These are phyloP conservation scores for Beauveria scarabaeidicola DNA, from an alignment of 2,329 filamentous ascomycete species.

Conservation along the genomic window DNA sequence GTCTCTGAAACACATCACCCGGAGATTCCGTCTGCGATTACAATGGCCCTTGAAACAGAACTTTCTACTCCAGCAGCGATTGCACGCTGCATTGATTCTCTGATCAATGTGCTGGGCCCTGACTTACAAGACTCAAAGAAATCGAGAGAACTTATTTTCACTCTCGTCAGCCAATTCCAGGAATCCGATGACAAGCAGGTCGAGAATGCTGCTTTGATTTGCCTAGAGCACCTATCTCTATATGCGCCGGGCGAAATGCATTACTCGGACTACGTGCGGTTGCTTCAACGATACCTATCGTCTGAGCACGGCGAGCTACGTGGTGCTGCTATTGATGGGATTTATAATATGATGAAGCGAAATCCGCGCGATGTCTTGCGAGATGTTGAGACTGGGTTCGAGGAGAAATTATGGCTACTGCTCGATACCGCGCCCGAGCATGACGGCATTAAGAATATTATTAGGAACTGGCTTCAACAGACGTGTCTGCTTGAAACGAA, in stretches of 20 bases:
- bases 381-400: constrained; percentile 68
- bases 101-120: constrained; percentile 92
- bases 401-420: constrained; percentile 86
- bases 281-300: constrained; percentile 69
- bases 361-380: constrained; percentile 75
- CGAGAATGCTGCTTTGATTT: constrained; percentile 68
- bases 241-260: constrained; percentile 86
- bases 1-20: constrained; percentile 84
- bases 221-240: constrained; percentile 82
- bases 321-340: constrained; percentile 74
- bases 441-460: constrained; percentile 73
- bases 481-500: constrained; percentile 72
- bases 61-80: constrained; percentile 75
- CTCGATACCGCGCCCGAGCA: constrained; percentile 71
- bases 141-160: constrained; percentile 85
- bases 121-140: constrained; percentile 90
- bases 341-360: constrained; percentile 93
- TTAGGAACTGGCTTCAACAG: constrained; percentile 89
- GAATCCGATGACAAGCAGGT: constrained; percentile 63
- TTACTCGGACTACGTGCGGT: constrained; percentile 73
- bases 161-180: constrained; percentile 74
- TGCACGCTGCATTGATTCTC: constrained; percentile 82
- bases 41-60: constrained; percentile 85
- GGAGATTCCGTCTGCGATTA: constrained; percentile 69
- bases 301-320: constrained; percentile 61